These are phyloP conservation scores for Hypoxylon lenormandii DNA, from an alignment of 495 filamentous ascomycete species.

Conservation along the genomic window DNA sequence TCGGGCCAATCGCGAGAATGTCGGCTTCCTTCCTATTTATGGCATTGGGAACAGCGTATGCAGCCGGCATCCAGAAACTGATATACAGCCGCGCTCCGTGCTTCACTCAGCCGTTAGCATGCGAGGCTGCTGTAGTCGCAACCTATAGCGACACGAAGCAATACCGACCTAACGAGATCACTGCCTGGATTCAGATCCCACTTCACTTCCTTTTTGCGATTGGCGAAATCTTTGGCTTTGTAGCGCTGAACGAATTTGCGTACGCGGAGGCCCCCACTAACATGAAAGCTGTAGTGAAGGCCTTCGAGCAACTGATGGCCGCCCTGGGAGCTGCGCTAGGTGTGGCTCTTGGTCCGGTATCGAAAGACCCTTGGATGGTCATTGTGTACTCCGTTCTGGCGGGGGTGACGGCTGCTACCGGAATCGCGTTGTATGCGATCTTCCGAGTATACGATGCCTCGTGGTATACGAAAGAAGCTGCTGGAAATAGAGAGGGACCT, in stretches of 20 bases:
- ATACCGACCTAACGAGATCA: conserved; percentile 52
- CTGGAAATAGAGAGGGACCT: not conserved
- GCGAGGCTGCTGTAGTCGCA: not conserved
- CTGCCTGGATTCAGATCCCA: conserved; percentile 55
- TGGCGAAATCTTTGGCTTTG: conserved; percentile 55
- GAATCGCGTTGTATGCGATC: not conserved
- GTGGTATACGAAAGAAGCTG: not conserved
- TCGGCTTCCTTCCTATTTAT: conserved; percentile 49
- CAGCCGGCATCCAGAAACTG: conserved; percentile 35
- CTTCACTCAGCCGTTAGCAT: not conserved
- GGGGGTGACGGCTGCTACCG: conserved; percentile 21
- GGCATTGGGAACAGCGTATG: conserved; percentile 36
- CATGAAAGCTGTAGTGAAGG: conserved; percentile 49
- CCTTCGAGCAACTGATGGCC: conserved; percentile 56
- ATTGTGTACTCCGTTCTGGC: conserved; percentile 59
- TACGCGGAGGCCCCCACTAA: conserved; percentile 57
- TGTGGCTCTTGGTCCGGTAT: conserved; percentile 56
- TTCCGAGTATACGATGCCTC: conserved; percentile 4
- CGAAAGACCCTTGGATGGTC: conserved; percentile 60
- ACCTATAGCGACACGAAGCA: not conserved
- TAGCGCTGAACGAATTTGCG: conserved; percentile 64
- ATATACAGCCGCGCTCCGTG: conserved; percentile 42
- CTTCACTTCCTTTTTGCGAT: conserved; percentile 55
- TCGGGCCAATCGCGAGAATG: conserved; percentile 19
- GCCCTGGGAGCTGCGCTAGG: conserved; percentile 57